phyloP scores from a whole-genome alignment of 176 grass and related monocot species.

The Oryza meyeriana region DNA sequence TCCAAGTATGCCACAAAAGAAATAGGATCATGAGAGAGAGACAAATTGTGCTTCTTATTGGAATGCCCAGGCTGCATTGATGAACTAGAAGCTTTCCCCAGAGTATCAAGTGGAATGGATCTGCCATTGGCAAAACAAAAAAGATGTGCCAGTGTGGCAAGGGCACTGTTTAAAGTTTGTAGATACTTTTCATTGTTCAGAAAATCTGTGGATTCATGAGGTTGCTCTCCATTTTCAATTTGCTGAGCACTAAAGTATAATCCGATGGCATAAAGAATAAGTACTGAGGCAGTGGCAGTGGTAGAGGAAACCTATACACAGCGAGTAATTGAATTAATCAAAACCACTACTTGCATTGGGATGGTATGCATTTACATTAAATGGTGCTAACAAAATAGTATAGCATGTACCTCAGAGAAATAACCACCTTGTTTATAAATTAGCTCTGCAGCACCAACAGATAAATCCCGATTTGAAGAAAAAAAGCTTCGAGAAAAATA shows the following conservation, averaged over 20 bases:
- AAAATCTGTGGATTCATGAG: slow-evolving; percentile 30
- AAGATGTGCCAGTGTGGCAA: slow-evolving; percentile 33
- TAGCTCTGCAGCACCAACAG: slow-evolving; percentile 37
- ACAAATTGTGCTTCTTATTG: slow-evolving; percentile 3
- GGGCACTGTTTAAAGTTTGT: slow-evolving; percentile 35
- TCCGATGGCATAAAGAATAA: slow-evolving; percentile 67
- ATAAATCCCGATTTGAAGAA: slow-evolving; percentile 48
- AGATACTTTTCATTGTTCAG: slow-evolving; percentile 32
- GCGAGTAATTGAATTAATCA: slow-evolving; percentile 15
- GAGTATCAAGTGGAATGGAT: neutral
- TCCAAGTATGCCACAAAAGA: slow-evolving; percentile 63
- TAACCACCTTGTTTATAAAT: slow-evolving; percentile 47
- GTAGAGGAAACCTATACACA: slow-evolving; percentile 45
- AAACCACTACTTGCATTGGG: slow-evolving; percentile 16
- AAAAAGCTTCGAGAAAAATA: slow-evolving; percentile 47
- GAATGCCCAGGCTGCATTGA: slow-evolving; percentile 1
- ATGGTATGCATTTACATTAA: slow-evolving; percentile 18
- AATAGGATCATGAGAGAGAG: slow-evolving; percentile 29
- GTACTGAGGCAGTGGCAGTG: slow-evolving; percentile 39
- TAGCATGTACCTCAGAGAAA: slow-evolving; percentile 61
- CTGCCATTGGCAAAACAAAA: slow-evolving; percentile 25
- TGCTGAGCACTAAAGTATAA: slow-evolving; percentile 43
- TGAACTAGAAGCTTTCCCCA: slow-evolving; percentile 23
- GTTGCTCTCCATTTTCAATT: slow-evolving; percentile 30
- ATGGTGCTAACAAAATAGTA: slow-evolving; percentile 27